Base-by-base conservation (phyloP, 352 stramenopile species). In the Phytopythium delawarense region DNA sequence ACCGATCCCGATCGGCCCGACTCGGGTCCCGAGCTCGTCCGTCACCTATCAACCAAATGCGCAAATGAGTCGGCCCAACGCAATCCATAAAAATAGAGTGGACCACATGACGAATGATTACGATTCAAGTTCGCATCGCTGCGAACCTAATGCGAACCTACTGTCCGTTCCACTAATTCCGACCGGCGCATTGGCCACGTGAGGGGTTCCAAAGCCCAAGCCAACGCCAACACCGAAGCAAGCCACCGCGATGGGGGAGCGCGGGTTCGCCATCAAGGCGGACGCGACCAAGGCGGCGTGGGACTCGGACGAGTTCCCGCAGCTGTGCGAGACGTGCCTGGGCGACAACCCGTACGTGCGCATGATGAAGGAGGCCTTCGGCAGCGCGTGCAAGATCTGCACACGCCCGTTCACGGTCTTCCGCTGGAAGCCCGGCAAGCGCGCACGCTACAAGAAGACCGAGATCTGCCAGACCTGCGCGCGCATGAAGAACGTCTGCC, bases 401-500 rank as follows among this genome's bases (percentile, higher is more conserved):
- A 90, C 97, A 37, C 89, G 94, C 13, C 97, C 97, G 16, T 99
- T 99, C 79, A 99, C 97, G 35, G 94, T 98, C 50, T 99, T 99
- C 81, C 91, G 95, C 59, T 99, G 96, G 96, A 98, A 99, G 72
- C 96, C 97, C 13, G 97, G 97, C 58, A 98, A 97, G 42, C 93
- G 97, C 52, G 97, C 93, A 35, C 91, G 97, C 32, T 98, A 99
- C 76, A 99, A 99, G 79, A 97, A 97, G 81, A 99, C 97, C 15
- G 92, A 97, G 78, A 97, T 99, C 61, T 99, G 97, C 74, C 90
- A 98, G 61, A 97, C 84, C 18, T 99, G 97, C 75, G 93, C 97
- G n/a, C 96, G 98, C 71, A 97, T 98, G 70, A 99, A 99, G 77
- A 99, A 99, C 78, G 96, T 99, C 7, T 99, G 97, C 75, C 97